phyloP scores from a whole-genome alignment of 768 basidiomycete species.

The Russula foetens region DNA sequence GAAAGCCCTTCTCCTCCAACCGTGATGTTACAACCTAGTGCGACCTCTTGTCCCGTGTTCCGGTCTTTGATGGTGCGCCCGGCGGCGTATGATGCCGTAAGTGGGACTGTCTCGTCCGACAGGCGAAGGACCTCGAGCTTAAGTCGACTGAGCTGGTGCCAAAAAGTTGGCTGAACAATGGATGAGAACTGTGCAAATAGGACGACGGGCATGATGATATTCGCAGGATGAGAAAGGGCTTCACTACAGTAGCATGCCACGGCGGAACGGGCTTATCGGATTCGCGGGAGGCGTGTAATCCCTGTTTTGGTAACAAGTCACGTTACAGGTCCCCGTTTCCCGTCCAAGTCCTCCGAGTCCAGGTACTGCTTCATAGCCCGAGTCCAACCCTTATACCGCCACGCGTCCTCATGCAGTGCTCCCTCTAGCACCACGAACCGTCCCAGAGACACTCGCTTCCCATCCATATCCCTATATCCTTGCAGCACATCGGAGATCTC shows the following conservation, averaged over 20 bases:
- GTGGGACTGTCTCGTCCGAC: constrained; percentile 57
- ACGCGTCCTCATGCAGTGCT: constrained; percentile 35
- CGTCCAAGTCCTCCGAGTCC: constrained; percentile 7
- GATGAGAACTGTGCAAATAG: constrained; percentile 89
- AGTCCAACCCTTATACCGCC: constrained; percentile 26
- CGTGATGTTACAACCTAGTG: constrained; percentile 58
- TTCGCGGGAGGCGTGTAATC: too few species aligned
- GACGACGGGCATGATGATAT: constrained; percentile 45
- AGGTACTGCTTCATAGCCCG: constrained; percentile 25
- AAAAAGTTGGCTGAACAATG: constrained; percentile 83
- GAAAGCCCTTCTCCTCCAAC: constrained; percentile 62
- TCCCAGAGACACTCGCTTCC: neutral
- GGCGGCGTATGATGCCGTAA: constrained; percentile 60
- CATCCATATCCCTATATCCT: too few species aligned
- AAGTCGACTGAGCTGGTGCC: constrained; percentile 80
- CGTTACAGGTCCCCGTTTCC: too few species aligned
- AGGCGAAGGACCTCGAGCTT: constrained; percentile 90
- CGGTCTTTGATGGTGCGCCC: constrained; percentile 71
- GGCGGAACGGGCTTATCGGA: too few species aligned
- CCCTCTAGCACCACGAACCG: constrained; percentile 25
- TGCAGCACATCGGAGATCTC: constrained; percentile 23
- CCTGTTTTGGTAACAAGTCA: too few species aligned
- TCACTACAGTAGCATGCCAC: too few species aligned
- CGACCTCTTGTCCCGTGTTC: constrained; percentile 64
- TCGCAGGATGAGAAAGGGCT: neutral